Percentiles rank a stretch among this genome's conserved stretches.
Evolutionary conservation across 1,284 basidiomycete genomes (phyloP).

Genomic region (Fistulina hepatica): DNA sequence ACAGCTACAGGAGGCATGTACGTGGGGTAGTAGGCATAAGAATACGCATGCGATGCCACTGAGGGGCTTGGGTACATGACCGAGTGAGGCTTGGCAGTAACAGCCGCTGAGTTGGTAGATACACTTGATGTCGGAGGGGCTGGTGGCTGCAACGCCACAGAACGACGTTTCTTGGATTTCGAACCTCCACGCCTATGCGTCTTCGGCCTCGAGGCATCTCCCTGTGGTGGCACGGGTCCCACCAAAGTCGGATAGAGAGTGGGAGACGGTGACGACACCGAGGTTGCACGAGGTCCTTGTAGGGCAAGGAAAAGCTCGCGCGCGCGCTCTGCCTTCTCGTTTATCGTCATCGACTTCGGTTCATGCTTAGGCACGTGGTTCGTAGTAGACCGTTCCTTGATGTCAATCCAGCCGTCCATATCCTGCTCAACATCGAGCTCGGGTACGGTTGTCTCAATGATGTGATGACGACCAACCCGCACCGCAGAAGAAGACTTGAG

Average conservation of each 20-base stretch:
- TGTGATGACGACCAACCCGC: constrained; percentile 19
- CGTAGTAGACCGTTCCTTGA: constrained; percentile 9
- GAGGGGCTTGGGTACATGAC: not conserved
- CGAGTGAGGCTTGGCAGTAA: not conserved
- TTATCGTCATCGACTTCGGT: constrained; percentile 12
- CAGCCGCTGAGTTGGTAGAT: not conserved
- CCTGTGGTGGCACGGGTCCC: not conserved
- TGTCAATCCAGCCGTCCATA: constrained; percentile 30
- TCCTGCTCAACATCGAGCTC: constrained; percentile 20
- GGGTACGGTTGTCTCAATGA: constrained; percentile 11
- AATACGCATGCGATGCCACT: not conserved
- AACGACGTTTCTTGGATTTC: not conserved
- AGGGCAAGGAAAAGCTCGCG: constrained; percentile 30
- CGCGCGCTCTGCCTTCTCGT: constrained; percentile 25
- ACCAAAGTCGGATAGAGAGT: not conserved
- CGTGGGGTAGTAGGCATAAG: not conserved
- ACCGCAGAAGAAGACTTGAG: constrained; percentile 8
- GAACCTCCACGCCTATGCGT: not conserved
- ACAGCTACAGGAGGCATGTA: not conserved
- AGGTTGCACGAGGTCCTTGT: constrained; percentile 17
- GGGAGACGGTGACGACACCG: not conserved
- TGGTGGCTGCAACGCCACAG: too few relatives aligned
- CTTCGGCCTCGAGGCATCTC: not conserved
- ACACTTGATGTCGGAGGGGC: too few relatives aligned
- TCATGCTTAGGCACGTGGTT: constrained; percentile 15